Percentiles rank a stretch among this genome's conserved stretches.
These are phyloP conservation scores for Nasturtium officinale DNA, from an alignment of 345 rosid species.

Conservation along the genomic window DNA sequence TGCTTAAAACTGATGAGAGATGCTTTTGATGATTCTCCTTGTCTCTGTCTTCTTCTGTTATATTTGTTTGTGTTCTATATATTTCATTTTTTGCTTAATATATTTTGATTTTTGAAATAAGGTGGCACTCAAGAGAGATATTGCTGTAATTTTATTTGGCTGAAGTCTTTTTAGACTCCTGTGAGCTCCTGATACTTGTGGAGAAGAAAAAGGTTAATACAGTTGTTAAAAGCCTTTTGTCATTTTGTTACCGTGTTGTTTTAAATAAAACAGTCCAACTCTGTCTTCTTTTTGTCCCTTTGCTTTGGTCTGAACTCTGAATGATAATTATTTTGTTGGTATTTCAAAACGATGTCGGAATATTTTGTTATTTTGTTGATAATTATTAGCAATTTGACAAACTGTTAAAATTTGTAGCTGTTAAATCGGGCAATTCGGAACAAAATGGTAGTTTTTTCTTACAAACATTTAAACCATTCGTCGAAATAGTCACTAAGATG, in stretches of 20 bases:
- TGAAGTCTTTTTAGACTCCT: constrained; percentile 40
- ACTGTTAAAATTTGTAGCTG: constrained; percentile 8
- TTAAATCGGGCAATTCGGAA: not conserved
- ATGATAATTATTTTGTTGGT: not conserved
- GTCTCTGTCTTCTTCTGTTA: constrained; percentile 31
- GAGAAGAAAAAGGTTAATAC: constrained; percentile 30
- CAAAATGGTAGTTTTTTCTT: not conserved
- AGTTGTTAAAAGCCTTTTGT: constrained; percentile 35
- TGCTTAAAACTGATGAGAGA: constrained; percentile 50
- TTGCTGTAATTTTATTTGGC: constrained; percentile 41
- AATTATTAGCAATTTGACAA: constrained; percentile 4
- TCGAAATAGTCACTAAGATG: not conserved
- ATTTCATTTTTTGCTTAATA: constrained; percentile 31
- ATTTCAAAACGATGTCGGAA: constrained; percentile 20
- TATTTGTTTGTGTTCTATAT: constrained; percentile 40
- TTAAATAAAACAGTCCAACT: not conserved
- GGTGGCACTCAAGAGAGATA: constrained; percentile 38
- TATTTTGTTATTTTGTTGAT: no score
- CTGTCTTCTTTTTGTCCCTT: constrained; percentile 15
- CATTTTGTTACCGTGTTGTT: constrained; percentile 29
- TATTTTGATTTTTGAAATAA: constrained; percentile 38
- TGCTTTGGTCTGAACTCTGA: constrained; percentile 33
- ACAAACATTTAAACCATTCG: not conserved
- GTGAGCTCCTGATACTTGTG: constrained; percentile 30
- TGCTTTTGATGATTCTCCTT: constrained; percentile 33